A percentile compares a stretch with the other conserved stretches of the same genome.
These are phyloP conservation scores for Cinnamomum chago DNA, from an alignment of 164 flowering plant species.

Conservation along the genomic window DNA sequence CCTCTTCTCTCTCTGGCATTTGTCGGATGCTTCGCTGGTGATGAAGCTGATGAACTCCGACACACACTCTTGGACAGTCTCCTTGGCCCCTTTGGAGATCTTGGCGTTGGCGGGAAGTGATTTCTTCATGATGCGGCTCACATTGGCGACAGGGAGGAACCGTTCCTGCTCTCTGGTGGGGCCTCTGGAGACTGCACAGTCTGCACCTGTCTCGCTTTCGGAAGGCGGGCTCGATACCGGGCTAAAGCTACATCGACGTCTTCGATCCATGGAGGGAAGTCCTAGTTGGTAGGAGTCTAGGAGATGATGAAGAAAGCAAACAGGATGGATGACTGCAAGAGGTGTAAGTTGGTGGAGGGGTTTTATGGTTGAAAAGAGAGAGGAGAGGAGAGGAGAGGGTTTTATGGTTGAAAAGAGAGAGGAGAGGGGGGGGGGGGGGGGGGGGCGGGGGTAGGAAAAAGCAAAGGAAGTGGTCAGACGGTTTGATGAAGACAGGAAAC, in stretches of 20 bases:
- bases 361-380: neutral
- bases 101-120: conserved; percentile 39
- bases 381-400: neutral
- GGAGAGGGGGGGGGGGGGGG: too few species aligned
- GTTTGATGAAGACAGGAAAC: conserved; percentile 29
- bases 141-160: conserved; percentile 46
- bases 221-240: conserved; percentile 27
- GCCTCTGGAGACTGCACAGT: conserved; percentile 9
- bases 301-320: neutral
- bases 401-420: neutral
- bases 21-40: conserved; percentile 47
- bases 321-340: neutral
- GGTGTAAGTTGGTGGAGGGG: neutral
- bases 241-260: conserved; percentile 16
- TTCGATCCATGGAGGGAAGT: conserved; percentile 21
- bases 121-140: conserved; percentile 43
- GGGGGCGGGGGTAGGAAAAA: neutral
- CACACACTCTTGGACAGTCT: conserved; percentile 47
- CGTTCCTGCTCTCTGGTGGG: conserved; percentile 33
- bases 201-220: conserved; percentile 11
- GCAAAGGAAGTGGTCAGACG: conserved; percentile 21
- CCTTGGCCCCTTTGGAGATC: conserved; percentile 45
- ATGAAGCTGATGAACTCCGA: conserved; percentile 54
- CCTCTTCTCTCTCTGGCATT: conserved; percentile 43
- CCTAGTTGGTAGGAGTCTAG: neutral